Conservation (phyloP, 345 rosid species). For the Salix purpurea region DNA sequence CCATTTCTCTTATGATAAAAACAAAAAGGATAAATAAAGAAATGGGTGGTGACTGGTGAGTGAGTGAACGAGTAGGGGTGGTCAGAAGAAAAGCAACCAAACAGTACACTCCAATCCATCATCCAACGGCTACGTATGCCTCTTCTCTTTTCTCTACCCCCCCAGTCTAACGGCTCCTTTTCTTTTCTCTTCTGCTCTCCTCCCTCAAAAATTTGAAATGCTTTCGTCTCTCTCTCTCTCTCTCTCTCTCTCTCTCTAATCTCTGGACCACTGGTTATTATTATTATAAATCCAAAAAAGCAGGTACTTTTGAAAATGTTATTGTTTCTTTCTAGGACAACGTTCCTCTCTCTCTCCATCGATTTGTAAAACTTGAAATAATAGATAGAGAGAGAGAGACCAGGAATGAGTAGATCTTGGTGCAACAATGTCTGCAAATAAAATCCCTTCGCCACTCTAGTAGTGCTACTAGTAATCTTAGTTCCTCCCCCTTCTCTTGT, state of each 20-base stretch:
- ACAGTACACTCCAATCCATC: no score
- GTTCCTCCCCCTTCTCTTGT: not conserved
- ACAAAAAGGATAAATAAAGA: not conserved
- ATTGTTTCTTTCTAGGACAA: constrained; percentile 17
- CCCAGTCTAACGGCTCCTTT: no score
- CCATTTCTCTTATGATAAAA: no score
- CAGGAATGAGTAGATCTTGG: no score
- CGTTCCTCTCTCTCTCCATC: constrained; percentile 5
- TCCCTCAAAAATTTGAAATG: constrained; percentile 22
- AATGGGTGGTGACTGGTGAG: not conserved
- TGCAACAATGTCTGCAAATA: not conserved
- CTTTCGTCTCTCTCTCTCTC: not conserved
- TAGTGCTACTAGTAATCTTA: not conserved
- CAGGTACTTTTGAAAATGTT: constrained; percentile 21
- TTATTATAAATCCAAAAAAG: constrained; percentile 1
- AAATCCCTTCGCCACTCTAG: not conserved
- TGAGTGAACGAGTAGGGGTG: no score
- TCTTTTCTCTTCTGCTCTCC: not conserved
- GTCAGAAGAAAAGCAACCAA: no score
- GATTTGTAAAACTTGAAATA: not conserved
- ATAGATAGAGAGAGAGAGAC: not conserved
- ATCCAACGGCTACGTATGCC: no score
- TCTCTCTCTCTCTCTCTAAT: not conserved
- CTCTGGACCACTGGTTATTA: not conserved
- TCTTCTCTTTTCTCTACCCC: no score